phyloP scores from a whole-genome alignment of 805 yeast genomes.

The Blastobotrys parvus region DNA sequence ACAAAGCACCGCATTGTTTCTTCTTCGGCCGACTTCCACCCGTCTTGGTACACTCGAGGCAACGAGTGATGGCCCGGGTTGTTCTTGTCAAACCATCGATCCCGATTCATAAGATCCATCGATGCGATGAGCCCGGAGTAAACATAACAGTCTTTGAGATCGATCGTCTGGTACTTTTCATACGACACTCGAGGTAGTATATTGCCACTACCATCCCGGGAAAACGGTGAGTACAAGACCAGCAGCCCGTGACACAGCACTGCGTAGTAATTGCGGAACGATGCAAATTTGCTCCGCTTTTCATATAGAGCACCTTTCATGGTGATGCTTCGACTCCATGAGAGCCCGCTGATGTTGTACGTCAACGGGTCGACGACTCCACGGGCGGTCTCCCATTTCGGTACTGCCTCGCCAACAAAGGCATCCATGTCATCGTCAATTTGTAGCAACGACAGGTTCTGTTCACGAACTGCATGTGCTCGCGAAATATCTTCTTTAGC shows the following conservation, averaged over 20 bases:
- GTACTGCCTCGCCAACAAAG: conserved; percentile 35
- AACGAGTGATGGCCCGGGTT: conserved; percentile 49
- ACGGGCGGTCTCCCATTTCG: conserved; percentile 48
- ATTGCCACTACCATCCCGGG: conserved; percentile 39
- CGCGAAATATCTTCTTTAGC: conserved; percentile 34
- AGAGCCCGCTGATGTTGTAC: conserved; percentile 47
- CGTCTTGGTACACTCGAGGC: conserved; percentile 73
- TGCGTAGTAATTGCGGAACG: conserved; percentile 53
- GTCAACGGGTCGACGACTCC: conserved; percentile 46
- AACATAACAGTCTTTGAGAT: conserved; percentile 60
- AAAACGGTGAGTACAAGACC: conserved; percentile 44
- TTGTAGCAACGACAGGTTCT: conserved; percentile 40
- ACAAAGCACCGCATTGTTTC: conserved; percentile 72
- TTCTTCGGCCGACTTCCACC: conserved; percentile 76
- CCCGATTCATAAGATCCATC: conserved; percentile 44
- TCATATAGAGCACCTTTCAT: conserved; percentile 61
- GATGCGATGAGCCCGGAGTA: conserved; percentile 62
- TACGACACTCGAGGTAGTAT: conserved; percentile 42
- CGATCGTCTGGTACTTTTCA: conserved; percentile 47
- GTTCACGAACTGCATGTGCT: conserved; percentile 31
- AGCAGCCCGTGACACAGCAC: conserved; percentile 65
- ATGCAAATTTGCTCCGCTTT: conserved; percentile 60
- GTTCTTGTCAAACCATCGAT: conserved; percentile 36
- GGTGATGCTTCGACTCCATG: conserved; percentile 53
- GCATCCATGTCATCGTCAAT: conserved; percentile 53